phyloP scores from a whole-genome alignment of 768 basidiomycete species.

The Amanita molliuscula region DNA sequence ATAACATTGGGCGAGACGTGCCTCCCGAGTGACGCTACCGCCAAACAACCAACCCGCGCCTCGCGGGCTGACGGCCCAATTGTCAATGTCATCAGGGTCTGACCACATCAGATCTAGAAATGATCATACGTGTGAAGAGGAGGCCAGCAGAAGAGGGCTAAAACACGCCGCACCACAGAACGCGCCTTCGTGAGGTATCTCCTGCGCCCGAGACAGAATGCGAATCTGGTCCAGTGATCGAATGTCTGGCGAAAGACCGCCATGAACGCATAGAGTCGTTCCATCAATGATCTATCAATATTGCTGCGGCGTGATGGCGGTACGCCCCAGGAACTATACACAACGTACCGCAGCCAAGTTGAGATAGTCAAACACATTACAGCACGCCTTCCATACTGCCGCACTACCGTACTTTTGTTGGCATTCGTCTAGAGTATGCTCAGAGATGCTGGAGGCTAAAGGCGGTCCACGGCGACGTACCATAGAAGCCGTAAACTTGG shows the following conservation, averaged over 20 bases:
- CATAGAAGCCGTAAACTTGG: constrained; percentile 98
- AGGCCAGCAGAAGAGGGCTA: neutral
- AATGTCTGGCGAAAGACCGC: constrained; percentile 93
- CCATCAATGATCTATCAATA: constrained; percentile 83
- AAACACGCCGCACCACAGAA: constrained; percentile 66
- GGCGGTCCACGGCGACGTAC: constrained; percentile 30
- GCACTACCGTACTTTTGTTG: constrained; percentile 97
- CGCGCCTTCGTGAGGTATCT: constrained; percentile 97
- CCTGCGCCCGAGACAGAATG: constrained; percentile 88
- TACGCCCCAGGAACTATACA: too few relatives aligned
- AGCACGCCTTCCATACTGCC: constrained; percentile 95
- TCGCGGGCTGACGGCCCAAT: constrained; percentile 94
- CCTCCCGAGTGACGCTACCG: constrained; percentile 75
- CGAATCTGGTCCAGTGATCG: constrained; percentile 91
- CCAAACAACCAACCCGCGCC: constrained; percentile 97
- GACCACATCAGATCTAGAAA: constrained; percentile 94
- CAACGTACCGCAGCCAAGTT: constrained; percentile 81
- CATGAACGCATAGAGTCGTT: constrained; percentile 87
- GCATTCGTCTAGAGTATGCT: constrained; percentile 64
- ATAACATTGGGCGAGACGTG: constrained; percentile 16
- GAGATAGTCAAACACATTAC: constrained; percentile 91
- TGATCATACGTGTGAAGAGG: neutral
- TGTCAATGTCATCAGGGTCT: constrained; percentile 90
- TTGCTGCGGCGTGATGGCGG: neutral
- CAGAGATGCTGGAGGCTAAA: neutral